Base-by-base conservation (phyloP, 2,329 filamentous ascomycete genomes). In the Aspergillus nomiae region DNA sequence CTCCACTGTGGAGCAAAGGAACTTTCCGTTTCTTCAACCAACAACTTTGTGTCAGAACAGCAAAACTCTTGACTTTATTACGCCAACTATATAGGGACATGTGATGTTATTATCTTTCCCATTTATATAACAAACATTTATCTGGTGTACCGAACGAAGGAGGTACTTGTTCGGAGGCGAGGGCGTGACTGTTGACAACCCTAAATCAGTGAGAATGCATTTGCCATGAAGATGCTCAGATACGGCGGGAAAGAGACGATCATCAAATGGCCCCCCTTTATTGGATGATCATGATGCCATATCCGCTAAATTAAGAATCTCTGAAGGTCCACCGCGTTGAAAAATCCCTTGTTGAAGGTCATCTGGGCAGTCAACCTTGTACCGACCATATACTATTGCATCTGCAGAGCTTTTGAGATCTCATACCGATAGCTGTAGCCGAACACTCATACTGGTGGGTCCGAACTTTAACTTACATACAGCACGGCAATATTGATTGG, bases 281-380 rank as follows among this genome's bases (percentile, higher is more conserved):
- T 65, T 63, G 63, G 61, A 30, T n/a, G n/a, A 19, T 56, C 59
- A 38, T 65, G 60, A 60, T 65, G 60, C 63, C 48, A 63, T 65
- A 51, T 28, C 26, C 53, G 48, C 61, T 63, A 60, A 60, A 65
- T 58, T 43, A 28, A 58, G 57, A 61, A 61, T 45, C 54, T 57
- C 24, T n/a, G 19, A 41, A 9, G 21, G 11, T 21, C 16, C 30
- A 24, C 21, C 21, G 21, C 21, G 21, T 24, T 24, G 21, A 24
- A 24, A 24, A 2, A 24, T 1, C 2, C 21, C 21, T 24, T 24
- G 21, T 24, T 24, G 21, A 24, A 24, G 21, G 21, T 24, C 21
- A 24, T 24, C 21, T 24, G 21, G 21, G 21, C 21, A 24, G 21
- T 24, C 21, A 24, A 24, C 21, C 21, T 24, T 24, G 21, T 24